Conservation (phyloP, 2,329 filamentous ascomycete genomes). For the Alternaria sp. region DNA sequence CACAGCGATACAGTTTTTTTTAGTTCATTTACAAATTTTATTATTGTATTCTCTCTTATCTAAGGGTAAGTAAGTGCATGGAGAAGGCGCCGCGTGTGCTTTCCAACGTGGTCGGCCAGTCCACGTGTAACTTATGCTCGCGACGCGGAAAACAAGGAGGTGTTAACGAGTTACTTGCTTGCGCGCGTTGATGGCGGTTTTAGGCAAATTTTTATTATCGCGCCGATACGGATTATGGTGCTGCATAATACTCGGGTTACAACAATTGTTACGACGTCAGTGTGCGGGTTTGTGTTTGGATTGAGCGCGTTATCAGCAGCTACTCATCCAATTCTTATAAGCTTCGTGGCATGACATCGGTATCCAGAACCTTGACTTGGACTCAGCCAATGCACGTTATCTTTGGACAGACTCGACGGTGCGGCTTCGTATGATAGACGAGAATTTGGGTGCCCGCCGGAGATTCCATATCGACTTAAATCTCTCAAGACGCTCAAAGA, state of each 20-base stretch:
- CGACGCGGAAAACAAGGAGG: too few relatives aligned
- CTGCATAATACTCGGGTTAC: background rate
- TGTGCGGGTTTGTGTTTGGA: slow-evolving; percentile 2
- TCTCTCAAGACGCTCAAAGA: background rate
- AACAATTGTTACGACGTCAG: slow-evolving; percentile 12
- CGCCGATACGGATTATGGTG: too few relatives aligned
- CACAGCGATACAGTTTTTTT: too few relatives aligned
- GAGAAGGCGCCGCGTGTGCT: too few relatives aligned
- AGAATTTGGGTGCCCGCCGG: background rate
- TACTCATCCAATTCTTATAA: background rate
- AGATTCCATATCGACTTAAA: background rate
- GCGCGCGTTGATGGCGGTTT: too few relatives aligned
- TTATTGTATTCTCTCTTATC: too few relatives aligned
- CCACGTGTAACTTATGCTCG: too few relatives aligned
- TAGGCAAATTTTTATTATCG: too few relatives aligned
- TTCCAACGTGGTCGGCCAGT: too few relatives aligned
- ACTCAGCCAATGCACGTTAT: background rate
- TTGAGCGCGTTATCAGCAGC: slow-evolving; percentile 6
- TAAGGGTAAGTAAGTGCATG: too few relatives aligned
- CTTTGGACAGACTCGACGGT: background rate
- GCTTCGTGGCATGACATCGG: background rate
- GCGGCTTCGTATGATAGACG: background rate
- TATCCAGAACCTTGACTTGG: background rate
- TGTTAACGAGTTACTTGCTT: too few relatives aligned
- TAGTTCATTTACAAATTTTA: too few relatives aligned